phyloP scores from a whole-genome alignment of 1,139 yeast species.

The Nakaseomyces delphensis region DNA sequence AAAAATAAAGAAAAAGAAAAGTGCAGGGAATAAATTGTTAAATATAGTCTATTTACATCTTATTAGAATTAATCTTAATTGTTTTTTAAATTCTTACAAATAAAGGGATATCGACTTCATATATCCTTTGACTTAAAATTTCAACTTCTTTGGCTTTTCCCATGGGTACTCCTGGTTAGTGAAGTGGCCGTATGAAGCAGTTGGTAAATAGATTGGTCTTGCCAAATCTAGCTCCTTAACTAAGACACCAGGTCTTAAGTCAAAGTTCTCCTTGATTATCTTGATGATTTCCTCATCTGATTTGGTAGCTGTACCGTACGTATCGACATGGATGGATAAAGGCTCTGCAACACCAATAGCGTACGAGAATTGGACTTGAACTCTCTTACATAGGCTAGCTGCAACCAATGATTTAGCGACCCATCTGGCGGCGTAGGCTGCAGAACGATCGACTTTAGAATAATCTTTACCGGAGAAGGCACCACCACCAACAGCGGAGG shows the following conservation, averaged over 20 bases:
- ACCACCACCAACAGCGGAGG: constrained; percentile 99
- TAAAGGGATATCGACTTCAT: neutral
- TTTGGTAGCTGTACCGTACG: constrained; percentile 93
- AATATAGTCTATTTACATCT: neutral
- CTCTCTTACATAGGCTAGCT: constrained; percentile 95
- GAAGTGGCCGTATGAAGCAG: constrained; percentile 99
- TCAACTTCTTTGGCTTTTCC: constrained; percentile 94
- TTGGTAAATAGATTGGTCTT: constrained; percentile 97
- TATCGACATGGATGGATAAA: constrained; percentile 90
- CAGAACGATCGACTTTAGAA: constrained; percentile 99
- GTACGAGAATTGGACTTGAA: constrained; percentile 94
- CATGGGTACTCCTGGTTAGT: constrained; percentile 97
- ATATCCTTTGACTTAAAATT: constrained; percentile 39
- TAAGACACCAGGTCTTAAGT: constrained; percentile 98
- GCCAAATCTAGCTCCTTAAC: constrained; percentile 95
- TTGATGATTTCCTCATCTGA: constrained; percentile 82
- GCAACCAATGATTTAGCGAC: constrained; percentile 95
- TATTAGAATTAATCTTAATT: too few species aligned
- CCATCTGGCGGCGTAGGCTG: constrained; percentile 99
- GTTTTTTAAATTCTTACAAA: neutral
- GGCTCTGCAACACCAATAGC: constrained; percentile 99
- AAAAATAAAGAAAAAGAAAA: too few species aligned
- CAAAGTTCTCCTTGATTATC: constrained; percentile 88
- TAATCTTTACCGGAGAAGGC: constrained; percentile 99
- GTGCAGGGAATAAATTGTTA: neutral